phyloP scores from a whole-genome alignment of 257 asterid species.

The Jasminum sambac region DNA sequence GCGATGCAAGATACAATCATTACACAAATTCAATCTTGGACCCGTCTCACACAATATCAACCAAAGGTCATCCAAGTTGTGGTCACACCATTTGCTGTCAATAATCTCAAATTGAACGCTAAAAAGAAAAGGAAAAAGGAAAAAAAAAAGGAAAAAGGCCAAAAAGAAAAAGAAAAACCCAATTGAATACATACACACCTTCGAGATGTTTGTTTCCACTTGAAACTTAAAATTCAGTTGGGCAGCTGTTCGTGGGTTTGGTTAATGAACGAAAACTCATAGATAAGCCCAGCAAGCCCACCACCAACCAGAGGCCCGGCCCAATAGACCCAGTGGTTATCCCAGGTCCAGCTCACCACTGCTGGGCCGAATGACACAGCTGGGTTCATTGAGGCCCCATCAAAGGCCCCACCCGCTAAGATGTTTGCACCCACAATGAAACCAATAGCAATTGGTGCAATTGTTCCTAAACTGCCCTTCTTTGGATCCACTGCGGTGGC shows the following conservation, averaged over 20 bases:
- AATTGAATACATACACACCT: not conserved
- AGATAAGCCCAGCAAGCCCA: constrained; percentile 50
- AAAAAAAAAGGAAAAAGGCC: no score
- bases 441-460: constrained; percentile 53
- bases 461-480: constrained; percentile 45
- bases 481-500: constrained; percentile 59
- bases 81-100: not conserved
- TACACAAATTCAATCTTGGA: not conserved
- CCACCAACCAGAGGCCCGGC: constrained; percentile 54
- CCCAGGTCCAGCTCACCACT: constrained; percentile 47
- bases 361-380: constrained; percentile 46
- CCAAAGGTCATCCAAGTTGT: not conserved
- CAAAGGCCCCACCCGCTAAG: constrained; percentile 47
- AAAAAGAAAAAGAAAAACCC: no score
- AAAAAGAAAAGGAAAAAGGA: not conserved
- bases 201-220: not conserved
- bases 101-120: not conserved
- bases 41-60: not conserved
- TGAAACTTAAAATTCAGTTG: constrained; percentile 5
- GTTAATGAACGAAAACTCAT: constrained; percentile 39
- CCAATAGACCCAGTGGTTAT: constrained; percentile 49
- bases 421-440: constrained; percentile 56
- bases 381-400: constrained; percentile 49
- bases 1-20: not conserved
- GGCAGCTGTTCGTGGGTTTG: constrained; percentile 42